Base-by-base conservation (phyloP, 2,329 filamentous ascomycete genomes). In the Sodiomyces alkalinus region DNA sequence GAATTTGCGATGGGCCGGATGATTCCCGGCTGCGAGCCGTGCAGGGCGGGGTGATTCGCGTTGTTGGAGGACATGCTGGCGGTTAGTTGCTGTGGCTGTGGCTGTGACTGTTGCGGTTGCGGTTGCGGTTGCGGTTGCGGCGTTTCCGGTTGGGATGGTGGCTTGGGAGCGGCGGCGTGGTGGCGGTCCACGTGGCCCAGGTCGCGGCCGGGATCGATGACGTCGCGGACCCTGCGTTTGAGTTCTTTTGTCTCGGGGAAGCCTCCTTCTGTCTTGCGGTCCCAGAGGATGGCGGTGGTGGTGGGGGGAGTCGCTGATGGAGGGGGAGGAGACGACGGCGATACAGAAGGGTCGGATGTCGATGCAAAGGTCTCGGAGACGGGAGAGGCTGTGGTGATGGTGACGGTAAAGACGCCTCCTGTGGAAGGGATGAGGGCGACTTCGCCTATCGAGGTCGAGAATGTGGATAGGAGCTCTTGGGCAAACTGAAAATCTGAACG, bases 161-260 rank as follows among this genome's bases (percentile, higher is more conserved):
- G n/a, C 16, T 13, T 19, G 12, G 18, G 8, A 17, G 19, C 25
- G 20, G 29, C 31, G 13, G 30, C 33, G 26, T 61, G 46, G 29
- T 64, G 51, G 30, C 70, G 60, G 49, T 86, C 80, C 15, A 83
- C 76, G 54, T 96, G 87, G 0, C 87, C 87, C 29, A 94, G 56
- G 45, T 87, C 68, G 36, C 79, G 65, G 1, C 58, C 62, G 0
- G 86, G 87, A 43, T 90, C 76, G 41, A 94, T 74, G 28, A 81
- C 64, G 55, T 94, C 81, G 33, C 87, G 63, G 5, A 94, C 72
- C 11, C 76, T 65, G 34, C 83, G 74, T 57, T 96, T 94, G 23
- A 94, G 64, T 40, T 87, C 76, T 54, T 94, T 93, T 3, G 81
- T 85, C 56, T 94, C 85, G 35, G 87, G 90, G 53, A 98, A 98